These are phyloP conservation scores for Ceratocystis colombiana DNA, from an alignment of 2,329 filamentous ascomycete species.

Conservation along the genomic window DNA sequence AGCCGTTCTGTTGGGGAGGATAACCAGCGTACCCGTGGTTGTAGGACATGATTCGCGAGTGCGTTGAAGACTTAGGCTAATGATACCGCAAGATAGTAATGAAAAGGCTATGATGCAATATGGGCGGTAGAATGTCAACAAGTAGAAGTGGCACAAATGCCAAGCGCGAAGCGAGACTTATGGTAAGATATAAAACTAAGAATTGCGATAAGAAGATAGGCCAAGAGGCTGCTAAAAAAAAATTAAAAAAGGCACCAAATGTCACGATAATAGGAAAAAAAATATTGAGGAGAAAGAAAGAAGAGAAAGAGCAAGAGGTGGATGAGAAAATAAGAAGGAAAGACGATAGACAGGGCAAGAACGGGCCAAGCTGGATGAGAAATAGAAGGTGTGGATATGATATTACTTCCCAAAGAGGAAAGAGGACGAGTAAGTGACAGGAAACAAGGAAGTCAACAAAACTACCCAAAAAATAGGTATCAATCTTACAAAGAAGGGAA, in stretches of 20 bases:
- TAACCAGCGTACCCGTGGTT: constrained; percentile 25
- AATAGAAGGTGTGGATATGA: background rate
- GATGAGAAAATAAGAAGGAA: background rate
- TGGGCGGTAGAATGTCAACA: background rate
- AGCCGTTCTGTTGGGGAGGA: constrained; percentile 27
- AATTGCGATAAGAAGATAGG: background rate
- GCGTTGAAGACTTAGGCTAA: background rate
- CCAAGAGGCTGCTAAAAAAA: background rate
- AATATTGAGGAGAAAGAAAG: background rate
- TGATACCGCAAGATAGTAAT: background rate
- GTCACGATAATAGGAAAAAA: background rate
- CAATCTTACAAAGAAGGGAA: background rate
- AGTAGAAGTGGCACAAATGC: background rate
- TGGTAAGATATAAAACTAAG: background rate
- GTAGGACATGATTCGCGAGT: constrained; percentile 17
- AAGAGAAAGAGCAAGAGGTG: background rate
- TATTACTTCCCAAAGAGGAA: constrained; percentile 4
- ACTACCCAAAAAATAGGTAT: background rate
- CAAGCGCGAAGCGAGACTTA: background rate
- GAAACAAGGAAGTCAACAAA: background rate
- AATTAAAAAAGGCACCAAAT: background rate
- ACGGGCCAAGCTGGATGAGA: background rate
- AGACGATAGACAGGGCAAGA: background rate
- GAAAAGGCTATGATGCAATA: background rate
- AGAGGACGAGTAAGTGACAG: background rate